Base-by-base conservation (phyloP, 257 asterid genomes). In the Perilla frutescens region DNA sequence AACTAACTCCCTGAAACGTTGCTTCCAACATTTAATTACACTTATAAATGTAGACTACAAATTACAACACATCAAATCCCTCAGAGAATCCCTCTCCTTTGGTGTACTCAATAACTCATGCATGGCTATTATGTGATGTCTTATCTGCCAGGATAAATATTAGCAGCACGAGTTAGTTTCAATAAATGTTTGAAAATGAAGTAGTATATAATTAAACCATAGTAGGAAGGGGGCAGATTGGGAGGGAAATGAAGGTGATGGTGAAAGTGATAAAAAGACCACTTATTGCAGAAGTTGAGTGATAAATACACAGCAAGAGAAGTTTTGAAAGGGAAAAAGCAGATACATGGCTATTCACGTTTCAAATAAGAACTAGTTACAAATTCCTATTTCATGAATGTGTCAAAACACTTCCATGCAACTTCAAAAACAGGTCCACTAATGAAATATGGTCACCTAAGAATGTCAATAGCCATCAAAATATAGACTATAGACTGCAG, bases 71-170 rank as follows among this genome's bases (percentile, higher is more conserved):
- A 86, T 94, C 99, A 86, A 94, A 94, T 77, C 99, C 99, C 91
- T 91, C 99, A 13, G 98, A 84, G 82, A 94, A 94, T 8, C 99
- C 99, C 80, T 95, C 99, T 78, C 99, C 99, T 81, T 80, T 95
- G 63, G 95, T 90, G 80, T 90, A 88, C 81, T 95, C 99, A 60
- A 95, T 79, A 95, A 75, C 86, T 95, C 99, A 26, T 95, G 99
- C 99, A 95, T 95, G 81, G 96, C 99, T 61, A 92, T 84, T 81
- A 95, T 86, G 85, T 95, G 99, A 85, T 92, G 97, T 80, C 98
- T 90, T 76, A 95, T 95, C 99, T 95, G 96, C 85, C 72, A 82
- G 68, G 45, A 71, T 8, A 76, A 63, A 57, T 34, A 75, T 32
- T 15, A 54, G 70, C 53, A 62, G 37, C 54, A 77, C 34, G 11